Evolutionary conservation across 2,329 filamentous ascomycete genomes (phyloP), one percentile per base, ranked within the genome.

Genomic region (Penicillium thymicola): DNA sequence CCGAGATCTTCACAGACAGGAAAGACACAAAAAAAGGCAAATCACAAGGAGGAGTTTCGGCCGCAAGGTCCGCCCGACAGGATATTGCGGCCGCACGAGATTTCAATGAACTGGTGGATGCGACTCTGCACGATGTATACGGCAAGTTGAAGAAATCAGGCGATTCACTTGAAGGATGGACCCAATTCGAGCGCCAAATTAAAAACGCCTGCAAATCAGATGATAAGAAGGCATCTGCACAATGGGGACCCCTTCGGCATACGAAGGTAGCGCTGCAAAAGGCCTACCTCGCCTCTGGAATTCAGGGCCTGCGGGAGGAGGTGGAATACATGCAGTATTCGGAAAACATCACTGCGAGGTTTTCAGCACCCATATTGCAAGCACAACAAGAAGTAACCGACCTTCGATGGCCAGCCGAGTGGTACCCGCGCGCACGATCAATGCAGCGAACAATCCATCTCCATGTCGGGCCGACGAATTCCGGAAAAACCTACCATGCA

Each of bases 401-500:
- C 75, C 78, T 96, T 63, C 85, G 92, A n/a, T 92, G 86, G 72
- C 94, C 94, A 0, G 83, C 87, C 52, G 94, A 99, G 72, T 97
- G 93, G 93, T 97, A 88, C 69, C 91, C 93, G 0, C 86, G 84
- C 4, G 94, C 94, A 2, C 84, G 95, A 57, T 81, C 85, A 44
- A 80, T 94, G 65, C 89, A 92, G 67, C 83, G 94, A 43, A 93
- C 85, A 0, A 83, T 99, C 40, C 91, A 97, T 76, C 79, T 99
- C 21, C 94, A 99, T 67, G 92, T 99, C 48, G 94, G 94, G 0
- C 94, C 94, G 1, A 99, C 94, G 2, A 99, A 99, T 73, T 97
- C 94, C 0, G 94, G 94, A 55, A 99, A 99, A 79, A 99, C 95
- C 0, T 99, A 97, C 70, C 89, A 92, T 70, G 95, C 94, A 0